Base-by-base conservation (phyloP, 2,329 filamentous ascomycete genomes). In the Diaporthe batatas region DNA sequence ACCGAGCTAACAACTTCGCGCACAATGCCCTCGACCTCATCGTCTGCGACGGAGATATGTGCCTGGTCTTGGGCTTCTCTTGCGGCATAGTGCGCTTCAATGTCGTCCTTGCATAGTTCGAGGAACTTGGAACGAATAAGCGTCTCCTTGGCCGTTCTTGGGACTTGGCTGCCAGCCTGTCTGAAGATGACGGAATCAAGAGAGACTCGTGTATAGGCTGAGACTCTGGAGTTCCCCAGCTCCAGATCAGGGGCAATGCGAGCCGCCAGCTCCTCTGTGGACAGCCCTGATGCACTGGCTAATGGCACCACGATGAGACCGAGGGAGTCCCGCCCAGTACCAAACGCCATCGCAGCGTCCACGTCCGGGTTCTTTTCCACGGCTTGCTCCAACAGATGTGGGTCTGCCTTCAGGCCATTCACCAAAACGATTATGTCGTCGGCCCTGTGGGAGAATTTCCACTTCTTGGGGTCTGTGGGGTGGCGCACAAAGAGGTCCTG, bases 61-160 rank as follows among this genome's bases (percentile, higher is more conserved):
- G 34, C 29, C 11, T 51, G 39, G 59, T 10, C 53, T 11, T 65
- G 44, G 3, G 18, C 42, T 11, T 71, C 70, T 25, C 58, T 64
- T 18, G 59, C 39, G 7, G 70, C 70, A 70, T 89, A 89, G 1
- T 83, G 80, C 3, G 77, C 76, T 18, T 86, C 82, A 54, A 90
- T 89, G 18, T 84, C 77, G 0, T 83, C 77, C 16, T 82, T 81
- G 70, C 89, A 89, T 34, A 84, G 79, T 59, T 81, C 79, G 75
- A 89, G 88, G 10, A 87, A 83, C n/a, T 84, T 83, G 5, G 84
- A 84, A 3, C 88, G 84, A 64, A 90, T 89, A 70, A 88, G 84
- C 0, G 87, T 90, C 4, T 86, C 87, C 77, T 91, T 90, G 73
- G 90, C 88, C 0, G 89, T 90, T 55, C 79, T 79, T 0, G 73